phyloP scores from a whole-genome alignment of 768 basidiomycete genomes.

The Cubamyces sp. region DNA sequence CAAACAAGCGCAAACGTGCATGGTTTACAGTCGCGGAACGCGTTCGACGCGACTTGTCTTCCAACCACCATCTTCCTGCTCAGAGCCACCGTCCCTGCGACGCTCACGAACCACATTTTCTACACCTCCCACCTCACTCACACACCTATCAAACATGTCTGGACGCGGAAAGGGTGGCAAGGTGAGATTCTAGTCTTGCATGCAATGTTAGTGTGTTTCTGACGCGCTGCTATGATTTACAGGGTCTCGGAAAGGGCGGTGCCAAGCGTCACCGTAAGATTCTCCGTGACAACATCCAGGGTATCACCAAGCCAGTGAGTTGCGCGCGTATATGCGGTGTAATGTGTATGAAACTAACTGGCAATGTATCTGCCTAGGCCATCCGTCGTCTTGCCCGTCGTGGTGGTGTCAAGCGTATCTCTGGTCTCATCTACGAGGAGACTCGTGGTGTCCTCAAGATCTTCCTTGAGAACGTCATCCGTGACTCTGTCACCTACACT shows the following conservation, averaged over 20 bases:
- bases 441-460: conserved; percentile 69
- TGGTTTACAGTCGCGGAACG: conserved; percentile 24
- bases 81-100: conserved; percentile 20
- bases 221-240: conserved; percentile 1
- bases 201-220: not conserved
- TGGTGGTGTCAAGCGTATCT: conserved; percentile 71
- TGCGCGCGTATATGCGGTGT: not conserved
- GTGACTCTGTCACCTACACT: conserved; percentile 54
- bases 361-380: conserved; percentile 21
- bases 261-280: conserved; percentile 83
- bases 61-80: conserved; percentile 22
- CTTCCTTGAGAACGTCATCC: conserved; percentile 54
- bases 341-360: not conserved
- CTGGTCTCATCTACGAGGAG: conserved; percentile 64
- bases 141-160: conserved; percentile 54
- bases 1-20: conserved; percentile 27
- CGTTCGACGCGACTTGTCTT: conserved; percentile 27
- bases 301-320: conserved; percentile 65
- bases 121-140: conserved; percentile 17
- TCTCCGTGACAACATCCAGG: conserved; percentile 82
- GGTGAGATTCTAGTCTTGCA: conserved; percentile 38
- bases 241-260: conserved; percentile 81
- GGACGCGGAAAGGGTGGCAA: conserved; percentile 82
- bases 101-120: conserved; percentile 19
- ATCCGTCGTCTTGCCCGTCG: conserved; percentile 60